These are phyloP conservation scores for Kurtzmaniella quercitrusa DNA, from an alignment of 1,139 yeast species.

Conservation along the genomic window DNA sequence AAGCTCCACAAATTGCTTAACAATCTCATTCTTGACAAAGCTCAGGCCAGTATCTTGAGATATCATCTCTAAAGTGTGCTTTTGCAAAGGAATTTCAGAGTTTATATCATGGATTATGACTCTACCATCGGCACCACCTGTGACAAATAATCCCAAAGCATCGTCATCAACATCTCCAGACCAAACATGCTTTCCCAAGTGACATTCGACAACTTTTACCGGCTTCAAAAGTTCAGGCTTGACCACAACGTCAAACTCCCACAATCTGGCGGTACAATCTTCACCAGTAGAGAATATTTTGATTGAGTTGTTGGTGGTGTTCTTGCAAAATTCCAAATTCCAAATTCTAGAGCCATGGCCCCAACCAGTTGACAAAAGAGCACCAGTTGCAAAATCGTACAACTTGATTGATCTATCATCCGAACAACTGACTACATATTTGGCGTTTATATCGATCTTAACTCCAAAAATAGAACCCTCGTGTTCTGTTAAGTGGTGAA, in stretches of 20 bases:
- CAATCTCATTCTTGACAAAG: constrained; percentile 47
- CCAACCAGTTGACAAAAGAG: constrained; percentile 78
- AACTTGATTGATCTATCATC: constrained; percentile 87
- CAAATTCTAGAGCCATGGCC: constrained; percentile 95
- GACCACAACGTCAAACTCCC: constrained; percentile 44
- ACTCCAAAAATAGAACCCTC: constrained; percentile 92
- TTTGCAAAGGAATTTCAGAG: constrained; percentile 4
- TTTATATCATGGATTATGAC: constrained; percentile 57
- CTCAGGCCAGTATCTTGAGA: constrained; percentile 18
- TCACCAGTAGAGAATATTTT: constrained; percentile 71
- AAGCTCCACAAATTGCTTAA: constrained; percentile 58
- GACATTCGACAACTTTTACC: constrained; percentile 40
- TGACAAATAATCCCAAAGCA: constrained; percentile 47
- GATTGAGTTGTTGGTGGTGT: constrained; percentile 19
- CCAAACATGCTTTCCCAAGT: constrained; percentile 88
- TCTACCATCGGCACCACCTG: constrained; percentile 91
- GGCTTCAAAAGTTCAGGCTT: constrained; percentile 24
- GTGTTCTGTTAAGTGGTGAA: constrained; percentile 64
- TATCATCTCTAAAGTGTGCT: constrained; percentile 30
- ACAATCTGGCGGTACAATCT: constrained; percentile 81
- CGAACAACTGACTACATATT: constrained; percentile 71
- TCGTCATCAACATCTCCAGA: constrained; percentile 57
- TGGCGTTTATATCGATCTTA: constrained; percentile 53
- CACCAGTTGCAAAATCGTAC: constrained; percentile 59
- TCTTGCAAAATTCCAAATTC: constrained; percentile 59